Conservation (phyloP, 352 stramenopile genomes). For the Phytophthora litchii region DNA sequence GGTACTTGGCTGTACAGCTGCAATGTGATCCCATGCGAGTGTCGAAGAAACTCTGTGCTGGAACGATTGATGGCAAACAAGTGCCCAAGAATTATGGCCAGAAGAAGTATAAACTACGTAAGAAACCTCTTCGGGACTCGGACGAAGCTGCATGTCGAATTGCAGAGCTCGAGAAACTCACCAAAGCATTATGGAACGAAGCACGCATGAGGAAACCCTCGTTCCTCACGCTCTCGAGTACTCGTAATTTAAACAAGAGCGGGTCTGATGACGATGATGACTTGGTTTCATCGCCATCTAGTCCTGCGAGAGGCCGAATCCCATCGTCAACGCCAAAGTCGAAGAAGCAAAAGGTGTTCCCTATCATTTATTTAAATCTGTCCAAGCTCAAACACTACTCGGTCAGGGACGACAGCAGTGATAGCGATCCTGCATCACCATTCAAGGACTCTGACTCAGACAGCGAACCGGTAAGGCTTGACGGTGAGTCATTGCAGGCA, state of each 20-base stretch:
- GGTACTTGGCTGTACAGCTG: slow-evolving; percentile 77
- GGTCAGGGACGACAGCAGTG: slow-evolving; percentile 16
- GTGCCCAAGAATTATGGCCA: slow-evolving; percentile 84
- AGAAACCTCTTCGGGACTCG: slow-evolving; percentile 60
- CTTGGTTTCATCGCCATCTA: slow-evolving; percentile 11
- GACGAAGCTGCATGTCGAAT: slow-evolving; percentile 50
- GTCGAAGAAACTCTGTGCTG: slow-evolving; percentile 82
- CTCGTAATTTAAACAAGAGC: slow-evolving; percentile 41
- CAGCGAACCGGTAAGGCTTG: slow-evolving; percentile 45
- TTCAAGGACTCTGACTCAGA: slow-evolving; percentile 28
- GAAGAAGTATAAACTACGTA: slow-evolving; percentile 78
- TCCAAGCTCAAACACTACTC: slow-evolving; percentile 60
- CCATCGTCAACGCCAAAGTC: slow-evolving; percentile 39
- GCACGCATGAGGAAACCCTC: slow-evolving; percentile 49
- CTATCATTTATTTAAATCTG: slow-evolving; percentile 85
- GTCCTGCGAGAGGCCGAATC: slow-evolving; percentile 33
- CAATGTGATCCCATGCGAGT: slow-evolving; percentile 85
- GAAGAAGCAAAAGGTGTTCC: slow-evolving; percentile 70
- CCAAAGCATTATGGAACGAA: slow-evolving; percentile 62
- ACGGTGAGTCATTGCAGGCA: slow-evolving; percentile 73
- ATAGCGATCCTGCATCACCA: slow-evolving; percentile 24
- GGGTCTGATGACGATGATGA: slow-evolving; percentile 26
- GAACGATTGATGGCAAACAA: slow-evolving; percentile 65
- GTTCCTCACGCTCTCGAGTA: slow-evolving; percentile 73
- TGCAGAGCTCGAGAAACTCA: slow-evolving; percentile 54